A percentile compares a stretch with the other conserved stretches of the same genome.
These are phyloP conservation scores for Ascoidea tarda DNA, from an alignment of 805 yeast genomes.

Conservation along the genomic window DNA sequence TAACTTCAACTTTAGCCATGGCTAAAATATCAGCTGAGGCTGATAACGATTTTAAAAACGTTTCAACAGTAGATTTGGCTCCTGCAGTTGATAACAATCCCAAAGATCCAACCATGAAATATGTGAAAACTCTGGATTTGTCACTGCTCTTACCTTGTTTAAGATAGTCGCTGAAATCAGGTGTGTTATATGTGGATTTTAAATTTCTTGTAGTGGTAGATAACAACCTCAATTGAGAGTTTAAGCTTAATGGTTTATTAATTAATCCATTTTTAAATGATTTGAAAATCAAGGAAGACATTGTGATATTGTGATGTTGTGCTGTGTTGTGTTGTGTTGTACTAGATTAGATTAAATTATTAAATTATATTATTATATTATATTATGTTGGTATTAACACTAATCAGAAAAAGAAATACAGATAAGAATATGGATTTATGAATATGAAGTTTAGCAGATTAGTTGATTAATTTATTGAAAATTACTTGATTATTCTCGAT, in stretches of 20 bases:
- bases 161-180: slow-evolving; percentile 74
- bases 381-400: no score
- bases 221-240: slow-evolving; percentile 26
- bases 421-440: no score
- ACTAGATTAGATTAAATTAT: no score
- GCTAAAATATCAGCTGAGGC: slow-evolving; percentile 99
- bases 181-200: slow-evolving; percentile 78
- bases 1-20: slow-evolving; percentile 98
- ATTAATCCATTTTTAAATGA: not conserved
- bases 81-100: slow-evolving; percentile 87
- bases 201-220: slow-evolving; percentile 34
- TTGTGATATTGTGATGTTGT: no score
- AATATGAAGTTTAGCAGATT: no score
- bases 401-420: no score
- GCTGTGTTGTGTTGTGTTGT: no score
- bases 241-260: slow-evolving; percentile 9
- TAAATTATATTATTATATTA: no score
- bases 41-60: slow-evolving; percentile 83
- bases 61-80: slow-evolving; percentile 91
- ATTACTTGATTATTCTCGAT: no score
- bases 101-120: slow-evolving; percentile 95
- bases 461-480: no score
- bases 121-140: slow-evolving; percentile 73
- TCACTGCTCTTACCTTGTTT: slow-evolving; percentile 50
- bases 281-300: not conserved